Evolutionary conservation across 1,139 yeast species (phyloP), one percentile per base, ranked within the genome.

Genomic region (Scheffersomyces insectosa): DNA sequence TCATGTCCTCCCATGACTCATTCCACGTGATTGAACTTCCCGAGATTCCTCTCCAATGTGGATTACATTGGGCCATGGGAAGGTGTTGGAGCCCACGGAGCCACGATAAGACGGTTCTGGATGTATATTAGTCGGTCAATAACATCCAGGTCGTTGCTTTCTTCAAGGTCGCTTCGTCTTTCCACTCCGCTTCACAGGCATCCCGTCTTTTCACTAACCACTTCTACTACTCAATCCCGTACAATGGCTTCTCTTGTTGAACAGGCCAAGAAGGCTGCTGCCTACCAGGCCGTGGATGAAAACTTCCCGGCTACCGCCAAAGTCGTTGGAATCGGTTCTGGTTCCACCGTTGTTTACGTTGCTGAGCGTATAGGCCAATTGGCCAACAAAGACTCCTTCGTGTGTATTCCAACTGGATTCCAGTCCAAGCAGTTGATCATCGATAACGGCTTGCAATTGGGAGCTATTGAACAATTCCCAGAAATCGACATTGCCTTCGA

Each of bases 361-460:
- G 99, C 97, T 16, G 97, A 95, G 65, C 77, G 98, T 59, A 79
- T 95, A 44, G 96, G 96, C 5, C 91, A 87, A 65, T 63, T 77
- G 47, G 52, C 66, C 39, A 74, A 82, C 48, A 85, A 85, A 56
- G 62, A 69, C 11, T 68, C 78, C 40, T 82, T 86, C 50, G 76
- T 81, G 25, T 95, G 97, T 68, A 82, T 95, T 37, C 96, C 99
- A 38, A 95, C 99, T 1, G 99, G 99, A 1, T 95, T 90, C 75
- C 99, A 95, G 68, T 86, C 96, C 40, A 86, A 87, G 57, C 89
- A 85, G 57, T 77, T 95, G 54, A 90, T 95, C 54, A 73, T 88
- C 46, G 86, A 81, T 43, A 91, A 90, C 55, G 95, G 95, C 0
- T 75, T 95, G 53, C 76, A 64, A 32, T 74, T 91, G 52, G 97